A percentile compares a stretch with the other conserved stretches of the same genome.
These are phyloP conservation scores for Lyophyllum decastes DNA, from an alignment of 768 basidiomycete genomes.

Conservation along the genomic window DNA sequence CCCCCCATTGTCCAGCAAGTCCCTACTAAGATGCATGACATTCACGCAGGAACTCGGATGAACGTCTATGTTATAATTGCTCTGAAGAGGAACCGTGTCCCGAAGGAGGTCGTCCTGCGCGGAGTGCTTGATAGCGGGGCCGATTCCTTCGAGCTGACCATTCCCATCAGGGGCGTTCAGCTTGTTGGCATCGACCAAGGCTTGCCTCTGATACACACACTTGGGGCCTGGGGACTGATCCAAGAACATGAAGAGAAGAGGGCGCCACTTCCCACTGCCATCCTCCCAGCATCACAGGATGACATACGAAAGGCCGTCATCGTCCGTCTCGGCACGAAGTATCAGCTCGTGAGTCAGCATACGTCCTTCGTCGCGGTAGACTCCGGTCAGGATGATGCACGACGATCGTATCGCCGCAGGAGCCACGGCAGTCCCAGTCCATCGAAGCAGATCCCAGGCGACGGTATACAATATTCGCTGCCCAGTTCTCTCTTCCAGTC, in stretches of 20 bases:
- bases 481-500: not conserved
- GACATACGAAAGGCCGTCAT: slow-evolving; percentile 46
- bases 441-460: not conserved
- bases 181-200: slow-evolving; percentile 32
- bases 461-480: too few species aligned
- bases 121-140: slow-evolving; percentile 37
- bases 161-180: slow-evolving; percentile 33
- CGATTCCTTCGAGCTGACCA: slow-evolving; percentile 25
- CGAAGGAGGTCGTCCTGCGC: slow-evolving; percentile 31
- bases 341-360: slow-evolving; percentile 50
- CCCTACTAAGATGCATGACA: slow-evolving; percentile 29
- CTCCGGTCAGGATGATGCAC: slow-evolving; percentile 24
- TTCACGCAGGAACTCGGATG: slow-evolving; percentile 37
- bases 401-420: not conserved
- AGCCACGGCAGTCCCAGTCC: not conserved
- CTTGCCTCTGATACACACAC: slow-evolving; percentile 47
- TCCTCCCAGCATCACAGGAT: slow-evolving; percentile 27
- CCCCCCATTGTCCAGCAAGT: slow-evolving; percentile 36
- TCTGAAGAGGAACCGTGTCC: slow-evolving; percentile 27
- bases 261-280: slow-evolving; percentile 32
- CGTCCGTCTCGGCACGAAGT: slow-evolving; percentile 48
- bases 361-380: slow-evolving; percentile 63
- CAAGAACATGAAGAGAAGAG: slow-evolving; percentile 44
- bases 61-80: slow-evolving; percentile 35
- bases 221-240: slow-evolving; percentile 58